Percentiles rank a stretch among this genome's conserved stretches.
phyloP scores from a whole-genome alignment of 768 basidiomycete genomes.

The Cubamyces sp. region DNA sequence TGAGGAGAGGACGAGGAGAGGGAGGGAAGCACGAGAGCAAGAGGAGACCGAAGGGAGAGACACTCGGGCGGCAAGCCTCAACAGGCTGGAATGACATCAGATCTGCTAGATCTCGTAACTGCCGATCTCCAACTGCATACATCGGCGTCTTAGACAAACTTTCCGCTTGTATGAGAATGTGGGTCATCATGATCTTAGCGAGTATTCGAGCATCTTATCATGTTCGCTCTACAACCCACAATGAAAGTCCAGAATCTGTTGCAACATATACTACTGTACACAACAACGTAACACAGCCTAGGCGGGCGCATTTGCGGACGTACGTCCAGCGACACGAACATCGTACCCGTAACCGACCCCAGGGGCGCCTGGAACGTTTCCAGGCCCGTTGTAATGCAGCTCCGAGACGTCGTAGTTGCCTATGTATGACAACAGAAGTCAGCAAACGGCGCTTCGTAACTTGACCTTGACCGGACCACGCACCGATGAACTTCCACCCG shows the following conservation, averaged over 20 bases:
- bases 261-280: slow-evolving; percentile 24
- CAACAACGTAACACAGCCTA: slow-evolving; percentile 24
- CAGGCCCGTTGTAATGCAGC: slow-evolving; percentile 90
- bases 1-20: not conserved
- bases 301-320: slow-evolving; percentile 53
- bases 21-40: slow-evolving; percentile 8
- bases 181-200: not conserved
- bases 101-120: slow-evolving; percentile 11
- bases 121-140: not conserved
- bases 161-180: no score
- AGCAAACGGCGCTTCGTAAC: not conserved
- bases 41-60: not conserved
- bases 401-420: slow-evolving; percentile 92
- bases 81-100: slow-evolving; percentile 15
- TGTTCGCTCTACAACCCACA: no score
- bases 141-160: not conserved
- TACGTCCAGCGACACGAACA: slow-evolving; percentile 61
- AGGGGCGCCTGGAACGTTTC: slow-evolving; percentile 62
- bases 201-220: not conserved
- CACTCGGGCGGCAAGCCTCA: slow-evolving; percentile 9
- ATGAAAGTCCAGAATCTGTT: slow-evolving; percentile 10
- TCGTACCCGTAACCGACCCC: slow-evolving; percentile 83
- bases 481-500: slow-evolving; percentile 96
- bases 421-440: slow-evolving; percentile 36
- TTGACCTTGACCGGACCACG: slow-evolving; percentile 30